phyloP scores from a whole-genome alignment of 192 early-diverging fungal species.

The Oehlia diaphana region DNA sequence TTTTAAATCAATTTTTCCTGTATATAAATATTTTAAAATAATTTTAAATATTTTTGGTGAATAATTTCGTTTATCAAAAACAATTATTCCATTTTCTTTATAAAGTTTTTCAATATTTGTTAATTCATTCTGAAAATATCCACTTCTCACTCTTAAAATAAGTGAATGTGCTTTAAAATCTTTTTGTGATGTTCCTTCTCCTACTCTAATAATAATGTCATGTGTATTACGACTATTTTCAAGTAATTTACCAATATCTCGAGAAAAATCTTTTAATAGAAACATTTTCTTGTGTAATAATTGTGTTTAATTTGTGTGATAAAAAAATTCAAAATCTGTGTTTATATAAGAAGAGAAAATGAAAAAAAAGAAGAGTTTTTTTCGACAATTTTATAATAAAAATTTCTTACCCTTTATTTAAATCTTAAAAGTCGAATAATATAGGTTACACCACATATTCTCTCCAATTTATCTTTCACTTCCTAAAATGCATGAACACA shows the following conservation, averaged over 20 bases:
- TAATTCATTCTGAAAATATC: not conserved
- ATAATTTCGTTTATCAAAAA: not conserved
- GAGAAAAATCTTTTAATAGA: not conserved
- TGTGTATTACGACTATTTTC: not conserved
- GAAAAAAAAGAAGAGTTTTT: too few relatives aligned
- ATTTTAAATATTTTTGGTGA: not conserved
- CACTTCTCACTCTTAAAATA: not conserved
- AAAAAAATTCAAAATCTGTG: too few relatives aligned
- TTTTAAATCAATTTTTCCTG: not conserved
- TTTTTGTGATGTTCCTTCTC: not conserved
- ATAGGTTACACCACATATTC: too few relatives aligned
- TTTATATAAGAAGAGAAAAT: too few relatives aligned
- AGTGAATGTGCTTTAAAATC: constrained; percentile 14
- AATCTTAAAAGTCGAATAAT: too few relatives aligned
- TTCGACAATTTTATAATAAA: too few relatives aligned
- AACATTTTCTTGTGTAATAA: not conserved
- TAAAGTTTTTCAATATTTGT: not conserved
- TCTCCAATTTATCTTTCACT: too few relatives aligned
- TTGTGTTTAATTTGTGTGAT: too few relatives aligned
- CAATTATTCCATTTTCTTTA: not conserved
- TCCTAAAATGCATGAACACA: too few relatives aligned
- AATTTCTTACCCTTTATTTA: too few relatives aligned
- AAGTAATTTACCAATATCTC: not conserved
- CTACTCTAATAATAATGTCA: not conserved
- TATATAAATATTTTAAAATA: constrained; percentile 11